phyloP scores from a whole-genome alignment of 179 eudicot species.

The Actinidia chinensis region DNA sequence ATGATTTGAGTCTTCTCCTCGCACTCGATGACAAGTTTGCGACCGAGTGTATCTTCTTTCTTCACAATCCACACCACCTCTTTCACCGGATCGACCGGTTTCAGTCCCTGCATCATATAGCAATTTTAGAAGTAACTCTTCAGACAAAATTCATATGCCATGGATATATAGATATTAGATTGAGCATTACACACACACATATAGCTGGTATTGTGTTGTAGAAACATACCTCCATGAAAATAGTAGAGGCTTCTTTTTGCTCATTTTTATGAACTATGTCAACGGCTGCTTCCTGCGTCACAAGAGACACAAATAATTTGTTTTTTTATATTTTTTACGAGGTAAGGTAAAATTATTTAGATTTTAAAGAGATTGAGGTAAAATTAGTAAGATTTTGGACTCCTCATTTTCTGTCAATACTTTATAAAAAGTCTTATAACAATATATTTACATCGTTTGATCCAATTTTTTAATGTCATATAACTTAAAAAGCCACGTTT shows the following conservation, averaged over 20 bases:
- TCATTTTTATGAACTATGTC: conserved; percentile 32
- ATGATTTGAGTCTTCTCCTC: background rate
- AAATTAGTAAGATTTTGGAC: too few species aligned
- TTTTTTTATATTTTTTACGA: too few species aligned
- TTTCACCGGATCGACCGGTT: conserved; percentile 14
- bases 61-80: conserved; percentile 12
- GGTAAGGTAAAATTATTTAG: too few species aligned
- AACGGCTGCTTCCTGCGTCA: conserved; percentile 31
- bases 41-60: conserved; percentile 7
- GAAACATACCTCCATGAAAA: conserved; percentile 23
- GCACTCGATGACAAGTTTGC: background rate
- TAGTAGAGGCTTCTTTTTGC: conserved; percentile 25
- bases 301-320: background rate
- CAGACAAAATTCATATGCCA: background rate
- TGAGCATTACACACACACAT: background rate
- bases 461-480: too few species aligned
- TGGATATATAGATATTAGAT: too few species aligned
- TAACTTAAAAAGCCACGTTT: too few species aligned
- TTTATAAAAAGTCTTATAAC: too few species aligned
- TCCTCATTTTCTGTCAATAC: too few species aligned
- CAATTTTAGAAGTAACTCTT: background rate
- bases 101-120: conserved; percentile 22
- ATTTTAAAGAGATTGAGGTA: too few species aligned
- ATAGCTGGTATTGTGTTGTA: background rate
- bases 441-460: too few species aligned